Conservation (phyloP, 148 eudicot species). For the Persicaria tinctoria region DNA sequence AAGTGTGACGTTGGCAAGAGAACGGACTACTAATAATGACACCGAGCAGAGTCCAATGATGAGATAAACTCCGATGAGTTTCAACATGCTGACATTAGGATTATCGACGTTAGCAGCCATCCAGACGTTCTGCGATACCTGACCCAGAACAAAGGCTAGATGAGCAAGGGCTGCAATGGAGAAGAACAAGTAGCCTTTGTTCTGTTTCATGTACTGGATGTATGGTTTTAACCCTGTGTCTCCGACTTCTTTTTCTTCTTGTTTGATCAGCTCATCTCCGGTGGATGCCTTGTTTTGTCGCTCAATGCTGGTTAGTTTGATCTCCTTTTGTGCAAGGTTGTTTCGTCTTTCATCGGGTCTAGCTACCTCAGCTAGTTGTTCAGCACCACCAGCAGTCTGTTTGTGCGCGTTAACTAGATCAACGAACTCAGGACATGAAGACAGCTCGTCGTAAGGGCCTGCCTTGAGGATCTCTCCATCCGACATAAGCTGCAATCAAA, state of each 20-base stretch:
- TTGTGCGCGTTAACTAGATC: constrained; percentile 83
- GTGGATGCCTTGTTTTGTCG: constrained; percentile 23
- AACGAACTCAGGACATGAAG: constrained; percentile 57
- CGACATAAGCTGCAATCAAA: constrained; percentile 55
- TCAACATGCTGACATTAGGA: constrained; percentile 41
- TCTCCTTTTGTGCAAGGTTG: constrained; percentile 28
- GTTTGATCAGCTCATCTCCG: constrained; percentile 62
- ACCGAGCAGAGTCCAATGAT: constrained; percentile 44
- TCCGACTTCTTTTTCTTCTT: constrained; percentile 77
- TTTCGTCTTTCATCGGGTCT: not conserved
- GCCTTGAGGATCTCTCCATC: constrained; percentile 67
- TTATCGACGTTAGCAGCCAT: constrained; percentile 84
- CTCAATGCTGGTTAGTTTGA: constrained; percentile 15
- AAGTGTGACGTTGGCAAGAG: constrained; percentile 41
- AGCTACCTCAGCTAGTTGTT: constrained; percentile 21
- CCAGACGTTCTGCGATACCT: constrained; percentile 72
- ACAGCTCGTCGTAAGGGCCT: constrained; percentile 49
- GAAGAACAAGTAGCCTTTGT: constrained; percentile 52
- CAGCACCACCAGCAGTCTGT: constrained; percentile 66
- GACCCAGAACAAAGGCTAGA: constrained; percentile 37
- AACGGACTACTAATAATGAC: constrained; percentile 42
- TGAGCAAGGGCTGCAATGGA: constrained; percentile 39
- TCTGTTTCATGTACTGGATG: constrained; percentile 54
- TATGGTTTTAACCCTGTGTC: constrained; percentile 76
- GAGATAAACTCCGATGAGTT: constrained; percentile 61